These are phyloP conservation scores for Arachis monticola DNA, from an alignment of 331 rosid species.

Conservation along the genomic window DNA sequence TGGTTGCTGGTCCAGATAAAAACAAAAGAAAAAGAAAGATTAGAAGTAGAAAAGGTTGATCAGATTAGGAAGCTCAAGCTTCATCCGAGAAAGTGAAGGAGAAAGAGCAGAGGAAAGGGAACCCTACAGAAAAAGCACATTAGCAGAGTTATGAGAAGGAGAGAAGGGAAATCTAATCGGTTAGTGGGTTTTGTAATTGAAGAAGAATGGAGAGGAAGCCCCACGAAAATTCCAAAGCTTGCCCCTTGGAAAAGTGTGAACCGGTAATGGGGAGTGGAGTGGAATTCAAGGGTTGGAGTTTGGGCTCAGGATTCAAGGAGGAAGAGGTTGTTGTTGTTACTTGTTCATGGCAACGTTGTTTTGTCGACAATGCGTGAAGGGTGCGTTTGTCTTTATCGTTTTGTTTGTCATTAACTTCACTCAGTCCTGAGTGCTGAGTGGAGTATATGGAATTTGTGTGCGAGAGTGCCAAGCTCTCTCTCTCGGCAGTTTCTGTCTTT, in stretches of 20 bases:
- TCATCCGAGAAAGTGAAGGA: no score
- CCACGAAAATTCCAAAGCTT: slow-evolving; percentile 45
- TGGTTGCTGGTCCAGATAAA: slow-evolving; percentile 9
- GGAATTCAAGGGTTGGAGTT: slow-evolving; percentile 42
- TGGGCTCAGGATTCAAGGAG: slow-evolving; percentile 39
- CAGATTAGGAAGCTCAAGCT: slow-evolving; percentile 24
- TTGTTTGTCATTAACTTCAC: slow-evolving; percentile 54
- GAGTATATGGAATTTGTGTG: slow-evolving; percentile 57
- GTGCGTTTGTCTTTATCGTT: slow-evolving; percentile 67
- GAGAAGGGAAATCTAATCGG: slow-evolving; percentile 38
- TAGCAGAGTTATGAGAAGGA: slow-evolving; percentile 4
- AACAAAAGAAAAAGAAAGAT: background rate
- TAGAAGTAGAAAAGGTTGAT: slow-evolving; percentile 9
- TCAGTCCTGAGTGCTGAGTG: slow-evolving; percentile 48
- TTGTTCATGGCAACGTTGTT: slow-evolving; percentile 62
- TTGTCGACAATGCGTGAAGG: slow-evolving; percentile 74
- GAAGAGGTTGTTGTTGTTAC: background rate
- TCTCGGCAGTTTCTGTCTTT: slow-evolving; percentile 38
- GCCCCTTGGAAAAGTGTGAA: slow-evolving; percentile 34
- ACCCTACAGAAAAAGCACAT: slow-evolving; percentile 42
- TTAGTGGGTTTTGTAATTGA: slow-evolving; percentile 60
- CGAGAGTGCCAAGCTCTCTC: slow-evolving; percentile 25
- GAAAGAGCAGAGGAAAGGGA: background rate
- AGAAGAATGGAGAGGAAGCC: slow-evolving; percentile 43
- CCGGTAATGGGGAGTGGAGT: slow-evolving; percentile 24